Evolutionary conservation across 2,329 filamentous ascomycete genomes (phyloP), one percentile per base, ranked within the genome.

Genomic region (Ceratocystis ficicola): DNA sequence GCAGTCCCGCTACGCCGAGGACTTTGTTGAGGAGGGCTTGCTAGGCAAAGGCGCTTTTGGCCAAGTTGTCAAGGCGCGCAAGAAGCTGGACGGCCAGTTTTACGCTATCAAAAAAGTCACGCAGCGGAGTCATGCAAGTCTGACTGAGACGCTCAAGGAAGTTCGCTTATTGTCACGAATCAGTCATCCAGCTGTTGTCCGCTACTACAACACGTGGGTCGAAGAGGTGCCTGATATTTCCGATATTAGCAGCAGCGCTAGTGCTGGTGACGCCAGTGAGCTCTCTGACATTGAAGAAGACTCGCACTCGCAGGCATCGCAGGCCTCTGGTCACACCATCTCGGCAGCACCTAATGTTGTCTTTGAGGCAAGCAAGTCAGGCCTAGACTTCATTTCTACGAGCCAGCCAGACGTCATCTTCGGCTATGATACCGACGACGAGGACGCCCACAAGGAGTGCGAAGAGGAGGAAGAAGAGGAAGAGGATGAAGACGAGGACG

Each of bases 31-130:
- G 75, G 86, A 94, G 72, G 90, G 90, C 15, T 84, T 89, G 3
- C 80, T 99, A 12, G 94, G 94, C 2, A 95, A 93, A 73, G 94
- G 94, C 55, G 94, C 93, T 0, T 99, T 96, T 75, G 94, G 94
- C 4, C 90, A 96, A 75, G 94, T 99, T 25, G 90, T 97, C 65
- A 95, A 96, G 74, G 93, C 93, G 2, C 84, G 93, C 41, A 95
- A 96, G 75, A 96, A 94, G 76, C 83, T 96, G 3, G 94, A 97
- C 73, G 90, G 90, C 0, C 89, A 92, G 67, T 87, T 95, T 55
- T 99, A 97, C 75, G 94, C 94, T 20, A 89, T 99, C 73, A 99
- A 99, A 75, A 96, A 97, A 74, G 94, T 99, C 68, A 90, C 86
- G 0, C 89, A 94, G 70, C 86, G 87, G 63, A 90, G 90, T 0